Base-by-base conservation (phyloP, 2,329 filamentous ascomycete species). In the Rutstroemia sp. region DNA sequence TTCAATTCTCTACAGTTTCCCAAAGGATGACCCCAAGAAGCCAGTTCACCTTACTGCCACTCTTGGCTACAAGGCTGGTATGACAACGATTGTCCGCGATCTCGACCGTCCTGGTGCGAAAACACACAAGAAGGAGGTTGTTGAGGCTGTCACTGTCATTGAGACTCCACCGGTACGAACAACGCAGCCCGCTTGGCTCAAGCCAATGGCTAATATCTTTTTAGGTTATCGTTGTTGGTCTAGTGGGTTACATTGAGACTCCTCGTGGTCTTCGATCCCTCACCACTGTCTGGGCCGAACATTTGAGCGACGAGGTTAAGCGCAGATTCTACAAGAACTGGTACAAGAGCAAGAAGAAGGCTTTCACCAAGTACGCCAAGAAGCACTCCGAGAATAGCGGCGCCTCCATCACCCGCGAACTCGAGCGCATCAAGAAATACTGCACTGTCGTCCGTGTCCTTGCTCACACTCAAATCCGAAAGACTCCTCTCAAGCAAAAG, bases 311-410 rank as follows among this genome's bases (percentile, higher is more conserved):
- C 78, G 94, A 97, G 82, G 75, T 99, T 78, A 96, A 96, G 88
- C 89, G 94, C 73, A 89, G 94, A 75, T 99, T 99, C 90, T 99
- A 99, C 89, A 97, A 97, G 91, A 99, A 99, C 88, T 99, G 94
- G 94, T 99, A 99, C 89, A 96, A 96, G 88, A 91, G 86, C 85
- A 99, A 99, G 92, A 97, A 96, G 90, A 99, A 99, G 92, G 94
- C 94, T 63, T 99, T 99, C 84, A 99, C 94, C 84, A 96, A 95
- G 84, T 99, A 99, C 81, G 90, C 94, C 83, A 99, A 97, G 90
- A 92, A 95, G 87, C 90, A 97, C 87, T 91, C 92, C 65, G 92
- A 97, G 83, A 87, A 79, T 81, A 88, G 78, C 78, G 92, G 90
- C 72, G 80, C 89, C 69, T 91, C 89, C 73, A 88, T 97, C 82